phyloP scores from a whole-genome alignment of 805 yeast genomes.

The Candida silvatica region DNA sequence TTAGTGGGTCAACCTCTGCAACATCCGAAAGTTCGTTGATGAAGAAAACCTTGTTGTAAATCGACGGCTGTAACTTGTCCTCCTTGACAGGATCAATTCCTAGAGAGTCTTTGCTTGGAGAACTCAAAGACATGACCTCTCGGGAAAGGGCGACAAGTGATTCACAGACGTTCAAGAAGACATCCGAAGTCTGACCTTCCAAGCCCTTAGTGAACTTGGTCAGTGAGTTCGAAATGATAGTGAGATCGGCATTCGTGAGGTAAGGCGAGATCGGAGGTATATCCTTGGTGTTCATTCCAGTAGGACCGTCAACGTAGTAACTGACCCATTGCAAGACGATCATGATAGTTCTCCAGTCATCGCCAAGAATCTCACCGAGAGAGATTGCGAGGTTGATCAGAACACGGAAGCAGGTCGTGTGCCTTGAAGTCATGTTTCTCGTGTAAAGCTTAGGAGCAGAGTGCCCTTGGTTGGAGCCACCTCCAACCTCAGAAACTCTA shows the following conservation, averaged over 20 bases:
- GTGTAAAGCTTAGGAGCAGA: constrained; percentile 22
- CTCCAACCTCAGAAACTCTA: background rate
- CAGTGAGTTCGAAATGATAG: constrained; percentile 46
- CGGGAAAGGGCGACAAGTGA: constrained; percentile 39
- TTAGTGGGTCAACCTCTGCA: constrained; percentile 39
- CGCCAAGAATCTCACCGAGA: constrained; percentile 63
- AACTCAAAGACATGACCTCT: constrained; percentile 8
- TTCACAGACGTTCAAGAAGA: constrained; percentile 39
- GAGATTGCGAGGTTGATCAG: constrained; percentile 69
- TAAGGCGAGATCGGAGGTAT: constrained; percentile 34
- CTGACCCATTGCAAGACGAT: constrained; percentile 74
- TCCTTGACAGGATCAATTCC: constrained; percentile 14
- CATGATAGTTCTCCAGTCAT: constrained; percentile 57
- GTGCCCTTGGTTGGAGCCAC: background rate
- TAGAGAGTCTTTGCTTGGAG: constrained; percentile 2
- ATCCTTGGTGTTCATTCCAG: constrained; percentile 31
- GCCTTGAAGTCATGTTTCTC: constrained; percentile 52
- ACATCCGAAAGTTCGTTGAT: constrained; percentile 45
- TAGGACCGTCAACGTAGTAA: constrained; percentile 58
- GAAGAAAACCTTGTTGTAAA: constrained; percentile 48
- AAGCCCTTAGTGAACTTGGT: constrained; percentile 59
- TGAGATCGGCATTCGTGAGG: constrained; percentile 36
- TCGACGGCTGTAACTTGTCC: constrained; percentile 29
- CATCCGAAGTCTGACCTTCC: constrained; percentile 38
- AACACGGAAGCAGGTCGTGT: constrained; percentile 71